Evolutionary conservation across 805 yeast species (phyloP).

Genomic region (Ogataea siamensis): DNA sequence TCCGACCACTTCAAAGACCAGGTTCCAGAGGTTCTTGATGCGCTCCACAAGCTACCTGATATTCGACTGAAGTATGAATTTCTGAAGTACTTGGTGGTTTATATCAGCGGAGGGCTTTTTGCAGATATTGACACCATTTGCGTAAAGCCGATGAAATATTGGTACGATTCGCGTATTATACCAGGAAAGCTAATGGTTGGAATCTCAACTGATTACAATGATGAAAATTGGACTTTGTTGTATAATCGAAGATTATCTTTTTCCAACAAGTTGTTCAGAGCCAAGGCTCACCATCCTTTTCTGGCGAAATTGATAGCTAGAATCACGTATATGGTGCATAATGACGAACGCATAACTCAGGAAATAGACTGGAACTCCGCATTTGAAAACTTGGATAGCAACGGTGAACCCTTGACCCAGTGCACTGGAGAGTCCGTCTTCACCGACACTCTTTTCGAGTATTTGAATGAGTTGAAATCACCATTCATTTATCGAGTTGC

Average conservation of each 20-base stretch:
- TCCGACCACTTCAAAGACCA: slow-evolving; percentile 19
- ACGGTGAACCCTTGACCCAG: slow-evolving; percentile 33
- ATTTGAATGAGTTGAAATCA: slow-evolving; percentile 23
- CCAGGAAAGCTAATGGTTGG: slow-evolving; percentile 30
- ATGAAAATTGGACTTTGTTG: slow-evolving; percentile 31
- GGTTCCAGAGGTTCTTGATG: slow-evolving; percentile 47
- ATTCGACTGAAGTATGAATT: slow-evolving; percentile 50
- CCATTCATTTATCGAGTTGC: slow-evolving; percentile 27
- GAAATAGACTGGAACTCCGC: slow-evolving; percentile 30
- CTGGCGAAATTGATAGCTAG: slow-evolving; percentile 33
- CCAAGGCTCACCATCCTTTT: slow-evolving; percentile 36
- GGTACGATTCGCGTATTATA: slow-evolving; percentile 28
- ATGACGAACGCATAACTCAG: slow-evolving; percentile 14
- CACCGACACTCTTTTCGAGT: slow-evolving; percentile 34
- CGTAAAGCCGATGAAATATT: slow-evolving; percentile 38
- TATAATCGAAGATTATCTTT: slow-evolving; percentile 34
- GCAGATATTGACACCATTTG: slow-evolving; percentile 55
- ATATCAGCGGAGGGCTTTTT: slow-evolving; percentile 52
- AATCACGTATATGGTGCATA: slow-evolving; percentile 21
- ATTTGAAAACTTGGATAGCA: slow-evolving; percentile 30
- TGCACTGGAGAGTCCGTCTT: slow-evolving; percentile 34
- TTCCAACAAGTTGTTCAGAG: slow-evolving; percentile 28
- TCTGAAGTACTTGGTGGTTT: slow-evolving; percentile 48
- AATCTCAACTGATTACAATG: slow-evolving; percentile 32
- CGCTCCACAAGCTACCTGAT: slow-evolving; percentile 47